phyloP scores from a whole-genome alignment of 805 yeast genomes.

The Pichia occidentalis region DNA sequence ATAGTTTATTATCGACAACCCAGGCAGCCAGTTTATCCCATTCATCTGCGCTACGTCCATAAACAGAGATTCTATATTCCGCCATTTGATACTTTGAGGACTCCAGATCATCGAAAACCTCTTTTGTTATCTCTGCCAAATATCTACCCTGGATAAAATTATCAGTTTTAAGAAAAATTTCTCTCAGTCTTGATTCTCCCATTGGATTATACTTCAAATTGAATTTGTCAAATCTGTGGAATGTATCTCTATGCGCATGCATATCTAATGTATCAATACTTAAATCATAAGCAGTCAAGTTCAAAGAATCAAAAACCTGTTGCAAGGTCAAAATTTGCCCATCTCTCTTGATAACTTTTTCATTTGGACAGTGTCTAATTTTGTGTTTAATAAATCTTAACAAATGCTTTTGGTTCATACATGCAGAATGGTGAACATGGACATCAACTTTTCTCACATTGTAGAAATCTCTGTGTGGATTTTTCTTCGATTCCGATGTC shows the following conservation, averaged over 20 bases:
- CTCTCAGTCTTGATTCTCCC: conserved; percentile 96
- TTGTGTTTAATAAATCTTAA: conserved; percentile 91
- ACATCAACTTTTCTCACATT: conserved; percentile 96
- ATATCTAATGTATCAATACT: conserved; percentile 95
- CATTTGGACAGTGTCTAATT: conserved; percentile 78
- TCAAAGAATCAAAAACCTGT: conserved; percentile 88
- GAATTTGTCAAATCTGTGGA: conserved; percentile 96
- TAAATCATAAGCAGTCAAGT: conserved; percentile 87
- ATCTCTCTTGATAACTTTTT: conserved; percentile 90
- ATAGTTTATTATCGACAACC: conserved; percentile 88
- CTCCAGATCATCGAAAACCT: conserved; percentile 91
- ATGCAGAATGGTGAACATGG: conserved; percentile 98
- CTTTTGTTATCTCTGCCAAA: conserved; percentile 88
- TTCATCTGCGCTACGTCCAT: conserved; percentile 83
- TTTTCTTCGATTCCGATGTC: conserved; percentile 78
- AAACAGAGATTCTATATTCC: conserved; percentile 90
- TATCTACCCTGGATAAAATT: conserved; percentile 84
- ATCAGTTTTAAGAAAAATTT: conserved; percentile 92
- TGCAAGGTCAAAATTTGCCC: conserved; percentile 76
- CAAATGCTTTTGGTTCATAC: conserved; percentile 97
- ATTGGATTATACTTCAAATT: conserved; percentile 95
- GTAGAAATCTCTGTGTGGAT: conserved; percentile 96
- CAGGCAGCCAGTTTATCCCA: conserved; percentile 95
- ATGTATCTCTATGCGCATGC: conserved; percentile 99
- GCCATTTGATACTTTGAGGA: conserved; percentile 95